These are phyloP conservation scores for Lotmaria passim DNA, from an alignment of 208 protist species.

Conservation along the genomic window DNA sequence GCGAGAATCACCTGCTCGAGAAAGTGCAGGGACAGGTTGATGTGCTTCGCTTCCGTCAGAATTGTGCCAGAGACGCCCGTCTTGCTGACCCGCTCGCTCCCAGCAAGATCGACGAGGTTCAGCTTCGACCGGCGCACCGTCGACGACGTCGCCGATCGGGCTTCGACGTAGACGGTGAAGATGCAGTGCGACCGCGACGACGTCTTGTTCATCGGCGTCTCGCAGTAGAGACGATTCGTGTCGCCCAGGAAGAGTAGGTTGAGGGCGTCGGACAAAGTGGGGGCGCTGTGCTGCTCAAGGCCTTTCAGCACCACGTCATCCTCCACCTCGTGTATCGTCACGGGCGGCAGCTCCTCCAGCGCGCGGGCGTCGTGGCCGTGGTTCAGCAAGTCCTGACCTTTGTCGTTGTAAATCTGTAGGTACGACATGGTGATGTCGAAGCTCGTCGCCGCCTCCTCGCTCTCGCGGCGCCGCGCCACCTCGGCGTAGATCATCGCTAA, in stretches of 20 bases:
- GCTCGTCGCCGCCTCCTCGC: conserved; percentile 21
- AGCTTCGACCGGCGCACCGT: conserved; percentile 77
- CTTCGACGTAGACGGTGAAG: conserved; percentile 86
- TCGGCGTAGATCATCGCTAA: conserved; percentile 86
- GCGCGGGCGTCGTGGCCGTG: conserved; percentile 88
- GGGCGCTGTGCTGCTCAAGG: conserved; percentile 69
- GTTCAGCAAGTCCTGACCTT: conserved; percentile 90
- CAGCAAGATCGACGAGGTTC: conserved; percentile 93
- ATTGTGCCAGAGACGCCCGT: conserved; percentile 78
- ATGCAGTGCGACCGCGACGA: conserved; percentile 94
- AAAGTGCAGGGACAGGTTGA: conserved; percentile 93
- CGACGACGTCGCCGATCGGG: conserved; percentile 49
- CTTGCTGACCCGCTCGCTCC: no score
- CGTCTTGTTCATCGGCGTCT: conserved; percentile 93
- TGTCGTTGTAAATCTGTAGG: conserved; percentile 94
- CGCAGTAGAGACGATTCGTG: conserved; percentile 85
- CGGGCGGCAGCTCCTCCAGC: conserved; percentile 68
- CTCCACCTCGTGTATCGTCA: conserved; percentile 70
- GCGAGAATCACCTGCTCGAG: conserved; percentile 89
- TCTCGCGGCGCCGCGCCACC: conserved; percentile 38
- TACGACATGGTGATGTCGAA: conserved; percentile 75
- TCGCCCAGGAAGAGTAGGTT: conserved; percentile 89
- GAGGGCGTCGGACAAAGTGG: conserved; percentile 76
- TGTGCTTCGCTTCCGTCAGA: conserved; percentile 86
- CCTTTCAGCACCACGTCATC: conserved; percentile 69